A percentile compares a stretch with the other conserved stretches of the same genome.
These are phyloP conservation scores for Cordyceps militaris DNA, from an alignment of 2,329 filamentous ascomycete species.

Conservation along the genomic window DNA sequence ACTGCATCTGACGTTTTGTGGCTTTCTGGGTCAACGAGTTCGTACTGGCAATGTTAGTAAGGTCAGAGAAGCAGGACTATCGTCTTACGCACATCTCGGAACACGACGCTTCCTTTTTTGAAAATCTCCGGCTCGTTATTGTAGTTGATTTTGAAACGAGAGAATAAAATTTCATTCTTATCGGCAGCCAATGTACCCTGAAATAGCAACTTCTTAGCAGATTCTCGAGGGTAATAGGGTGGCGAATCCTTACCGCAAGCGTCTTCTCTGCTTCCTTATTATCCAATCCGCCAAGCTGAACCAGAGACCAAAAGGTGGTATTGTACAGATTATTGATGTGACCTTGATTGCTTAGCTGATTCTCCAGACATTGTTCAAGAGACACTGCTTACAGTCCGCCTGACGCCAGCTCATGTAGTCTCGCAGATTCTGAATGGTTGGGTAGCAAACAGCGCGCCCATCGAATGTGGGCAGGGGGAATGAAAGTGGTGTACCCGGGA, in stretches of 20 bases:
- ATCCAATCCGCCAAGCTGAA: slow-evolving; percentile 68
- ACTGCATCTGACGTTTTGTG: slow-evolving; percentile 40
- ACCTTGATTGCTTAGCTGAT: slow-evolving; percentile 40
- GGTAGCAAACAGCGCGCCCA: slow-evolving; percentile 84
- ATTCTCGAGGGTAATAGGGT: background rate
- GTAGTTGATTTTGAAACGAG: slow-evolving; percentile 86
- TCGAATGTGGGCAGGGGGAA: slow-evolving; percentile 84
- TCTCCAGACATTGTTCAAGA: background rate
- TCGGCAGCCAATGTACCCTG: slow-evolving; percentile 78
- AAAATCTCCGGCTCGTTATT: slow-evolving; percentile 92
- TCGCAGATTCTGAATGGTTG: slow-evolving; percentile 69
- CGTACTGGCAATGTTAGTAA: slow-evolving; percentile 48
- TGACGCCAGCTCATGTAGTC: slow-evolving; percentile 98
- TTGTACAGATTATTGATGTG: slow-evolving; percentile 99
- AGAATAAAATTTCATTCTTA: slow-evolving; percentile 95
- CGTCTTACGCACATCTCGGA: slow-evolving; percentile 58
- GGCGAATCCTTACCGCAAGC: slow-evolving; percentile 54
- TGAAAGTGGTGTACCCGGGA: slow-evolving; percentile 63
- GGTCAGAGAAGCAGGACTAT: background rate
- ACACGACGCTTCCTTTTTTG: slow-evolving; percentile 87
- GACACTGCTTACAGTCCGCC: slow-evolving; percentile 67
- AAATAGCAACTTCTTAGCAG: slow-evolving; percentile 16
- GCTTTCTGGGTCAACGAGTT: slow-evolving; percentile 54
- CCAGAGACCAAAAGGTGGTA: slow-evolving; percentile 88
- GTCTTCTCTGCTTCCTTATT: slow-evolving; percentile 73